Evolutionary conservation across 1,284 basidiomycete species (phyloP).

Genomic region (Bjerkandera adusta): DNA sequence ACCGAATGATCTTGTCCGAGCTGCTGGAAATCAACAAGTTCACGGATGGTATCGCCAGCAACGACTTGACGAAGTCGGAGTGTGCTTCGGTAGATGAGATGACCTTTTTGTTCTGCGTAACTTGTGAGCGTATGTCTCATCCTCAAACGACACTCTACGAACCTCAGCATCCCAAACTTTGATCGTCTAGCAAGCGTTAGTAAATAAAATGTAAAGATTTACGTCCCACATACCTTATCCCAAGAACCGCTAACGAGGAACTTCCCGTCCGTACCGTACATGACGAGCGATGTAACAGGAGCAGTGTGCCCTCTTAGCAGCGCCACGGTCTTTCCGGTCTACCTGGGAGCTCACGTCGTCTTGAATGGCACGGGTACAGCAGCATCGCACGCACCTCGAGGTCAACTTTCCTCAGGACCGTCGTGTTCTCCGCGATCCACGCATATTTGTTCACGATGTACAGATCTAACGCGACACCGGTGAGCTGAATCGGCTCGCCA

Average conservation of each 20-base stretch:
- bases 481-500: conserved; percentile 75
- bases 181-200: conserved; percentile 54
- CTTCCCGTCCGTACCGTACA: conserved; percentile 49
- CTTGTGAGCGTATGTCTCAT: conserved; percentile 4
- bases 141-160: conserved; percentile 22
- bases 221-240: conserved; percentile 63
- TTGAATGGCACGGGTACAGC: background rate
- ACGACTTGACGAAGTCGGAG: conserved; percentile 83
- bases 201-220: background rate
- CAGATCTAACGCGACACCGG: conserved; percentile 74
- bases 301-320: conserved; percentile 82
- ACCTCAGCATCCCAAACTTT: conserved; percentile 81
- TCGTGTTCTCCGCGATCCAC: conserved; percentile 87
- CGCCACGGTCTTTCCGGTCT: conserved; percentile 80
- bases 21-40: conserved; percentile 80
- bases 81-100: conserved; percentile 79
- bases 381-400: conserved; percentile 54
- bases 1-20: conserved; percentile 86
- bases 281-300: conserved; percentile 80
- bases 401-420: conserved; percentile 69
- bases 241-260: conserved; percentile 85
- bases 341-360: conserved; percentile 4
- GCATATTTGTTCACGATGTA: conserved; percentile 61
- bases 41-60: conserved; percentile 66
- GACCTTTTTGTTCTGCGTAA: conserved; percentile 58